phyloP scores from a whole-genome alignment of 768 basidiomycete genomes.

The Nidularia pulvinata region DNA sequence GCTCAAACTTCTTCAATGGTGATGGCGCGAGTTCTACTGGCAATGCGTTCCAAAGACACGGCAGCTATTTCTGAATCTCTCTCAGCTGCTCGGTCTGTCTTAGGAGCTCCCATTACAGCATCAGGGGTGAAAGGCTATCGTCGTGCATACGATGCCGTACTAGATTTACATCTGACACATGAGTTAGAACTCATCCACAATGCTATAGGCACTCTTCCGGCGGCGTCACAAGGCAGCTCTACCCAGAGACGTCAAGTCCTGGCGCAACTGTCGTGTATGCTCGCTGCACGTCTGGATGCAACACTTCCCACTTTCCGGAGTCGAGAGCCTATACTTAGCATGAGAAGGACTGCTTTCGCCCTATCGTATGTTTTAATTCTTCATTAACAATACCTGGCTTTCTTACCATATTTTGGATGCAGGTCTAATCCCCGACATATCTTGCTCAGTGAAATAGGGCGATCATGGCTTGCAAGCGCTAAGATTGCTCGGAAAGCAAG shows the following conservation, averaged over 20 bases:
- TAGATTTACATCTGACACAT: constrained; percentile 84
- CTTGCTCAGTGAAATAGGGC: constrained; percentile 65
- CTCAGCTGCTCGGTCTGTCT: constrained; percentile 60
- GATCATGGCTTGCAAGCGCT: constrained; percentile 91
- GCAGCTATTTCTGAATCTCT: constrained; percentile 48
- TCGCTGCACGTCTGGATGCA: constrained; percentile 68
- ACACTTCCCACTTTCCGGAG: constrained; percentile 88
- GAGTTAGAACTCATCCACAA: constrained; percentile 76
- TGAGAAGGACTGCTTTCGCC: constrained; percentile 83
- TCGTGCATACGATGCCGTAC: constrained; percentile 82
- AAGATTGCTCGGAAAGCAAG: constrained; percentile 96
- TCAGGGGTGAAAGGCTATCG: constrained; percentile 81
- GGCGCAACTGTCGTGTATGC: constrained; percentile 41
- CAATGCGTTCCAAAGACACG: constrained; percentile 62
- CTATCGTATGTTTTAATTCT: constrained; percentile 60
- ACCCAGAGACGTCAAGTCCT: constrained; percentile 30
- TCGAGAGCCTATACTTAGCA: constrained; percentile 87
- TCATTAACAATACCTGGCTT: no score
- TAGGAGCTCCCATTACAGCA: constrained; percentile 85
- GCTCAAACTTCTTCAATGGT: constrained; percentile 60
- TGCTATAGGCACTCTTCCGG: constrained; percentile 34
- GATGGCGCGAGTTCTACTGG: constrained; percentile 79
- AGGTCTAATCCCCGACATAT: constrained; percentile 32
- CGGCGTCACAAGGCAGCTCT: constrained; percentile 32
- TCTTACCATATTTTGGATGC: no score